Percentiles rank a stretch among this genome's conserved stretches.
These are phyloP conservation scores for Colletotrichum sp. DNA, from an alignment of 2,329 filamentous ascomycete species.

Conservation along the genomic window DNA sequence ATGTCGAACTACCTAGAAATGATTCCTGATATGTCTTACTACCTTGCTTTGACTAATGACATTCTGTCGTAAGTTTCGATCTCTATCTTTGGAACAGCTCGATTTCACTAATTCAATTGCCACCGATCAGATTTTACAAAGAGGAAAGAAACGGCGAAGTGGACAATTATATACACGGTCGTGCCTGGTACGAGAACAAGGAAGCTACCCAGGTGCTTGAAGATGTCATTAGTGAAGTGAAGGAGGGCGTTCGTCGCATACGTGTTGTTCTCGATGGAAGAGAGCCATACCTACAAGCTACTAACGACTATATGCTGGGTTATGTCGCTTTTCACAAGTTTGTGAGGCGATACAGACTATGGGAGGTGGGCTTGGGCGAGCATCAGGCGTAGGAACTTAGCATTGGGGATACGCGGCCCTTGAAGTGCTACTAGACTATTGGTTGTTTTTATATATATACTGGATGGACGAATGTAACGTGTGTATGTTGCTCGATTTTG, in stretches of 20 bases:
- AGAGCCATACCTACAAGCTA: neutral
- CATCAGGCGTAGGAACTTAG: fast-evolving
- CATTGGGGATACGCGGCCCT: neutral
- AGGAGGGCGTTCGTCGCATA: neutral
- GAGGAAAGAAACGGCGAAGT: neutral
- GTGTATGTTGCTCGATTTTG: too few species aligned
- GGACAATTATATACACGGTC: neutral
- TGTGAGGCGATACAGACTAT: neutral
- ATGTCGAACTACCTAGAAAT: neutral
- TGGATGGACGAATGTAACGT: fast-evolving
- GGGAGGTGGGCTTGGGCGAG: neutral
- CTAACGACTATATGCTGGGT: neutral
- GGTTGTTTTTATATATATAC: too few species aligned
- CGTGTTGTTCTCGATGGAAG: neutral
- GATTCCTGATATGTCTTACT: neutral
- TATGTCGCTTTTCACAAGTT: neutral
- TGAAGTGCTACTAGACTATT: neutral
- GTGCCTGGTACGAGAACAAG: neutral
- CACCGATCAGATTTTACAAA: neutral
- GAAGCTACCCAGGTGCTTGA: neutral
- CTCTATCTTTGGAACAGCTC: too few species aligned
- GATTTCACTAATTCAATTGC: neutral
- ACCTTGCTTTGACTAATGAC: neutral
- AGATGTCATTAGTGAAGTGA: neutral
- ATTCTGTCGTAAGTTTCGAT: neutral